phyloP scores from a whole-genome alignment of 2,329 filamentous ascomycete genomes.

The Leptographium lundbergii region DNA sequence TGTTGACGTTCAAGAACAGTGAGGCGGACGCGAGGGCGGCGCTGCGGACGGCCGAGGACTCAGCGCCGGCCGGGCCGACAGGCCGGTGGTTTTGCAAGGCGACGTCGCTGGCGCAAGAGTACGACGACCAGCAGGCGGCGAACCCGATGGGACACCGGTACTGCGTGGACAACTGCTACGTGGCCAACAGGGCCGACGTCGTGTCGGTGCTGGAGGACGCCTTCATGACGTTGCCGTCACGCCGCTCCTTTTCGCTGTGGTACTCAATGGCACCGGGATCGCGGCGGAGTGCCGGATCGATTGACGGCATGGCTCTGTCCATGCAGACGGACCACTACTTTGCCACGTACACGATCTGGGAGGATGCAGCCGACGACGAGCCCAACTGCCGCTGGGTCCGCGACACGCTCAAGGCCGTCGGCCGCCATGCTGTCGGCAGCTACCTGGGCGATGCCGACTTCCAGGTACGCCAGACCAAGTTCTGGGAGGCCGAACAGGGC shows the following conservation, averaged over 20 bases:
- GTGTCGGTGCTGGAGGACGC: slow-evolving; percentile 28
- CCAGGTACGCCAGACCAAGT: slow-evolving; percentile 29
- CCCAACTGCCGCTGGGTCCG: slow-evolving; percentile 30
- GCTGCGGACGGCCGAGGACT: slow-evolving; percentile 23
- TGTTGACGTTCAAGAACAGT: slow-evolving; percentile 27
- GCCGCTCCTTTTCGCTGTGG: slow-evolving; percentile 34
- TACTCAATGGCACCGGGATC: slow-evolving; percentile 37
- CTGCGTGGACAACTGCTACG: slow-evolving; percentile 36
- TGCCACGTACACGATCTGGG: slow-evolving; percentile 38
- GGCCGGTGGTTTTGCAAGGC: slow-evolving; percentile 3
- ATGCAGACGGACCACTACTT: slow-evolving; percentile 46
- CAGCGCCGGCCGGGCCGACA: slow-evolving; percentile 22
- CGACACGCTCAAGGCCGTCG: slow-evolving; percentile 25
- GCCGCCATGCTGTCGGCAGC: slow-evolving; percentile 30
- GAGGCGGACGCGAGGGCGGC: slow-evolving; percentile 21
- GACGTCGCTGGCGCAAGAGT: slow-evolving; percentile 28
- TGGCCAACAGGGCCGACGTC: slow-evolving; percentile 33
- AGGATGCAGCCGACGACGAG: slow-evolving; percentile 30
- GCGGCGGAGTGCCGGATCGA: slow-evolving; percentile 21
- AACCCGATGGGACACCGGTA: slow-evolving; percentile 37
- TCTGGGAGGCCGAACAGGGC: slow-evolving; percentile 29
- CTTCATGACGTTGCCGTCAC: slow-evolving; percentile 33
- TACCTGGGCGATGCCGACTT: slow-evolving; percentile 45
- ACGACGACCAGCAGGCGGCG: slow-evolving; percentile 28
- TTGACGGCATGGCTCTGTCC: slow-evolving; percentile 35